Evolutionary conservation across 2,329 filamentous ascomycete genomes (phyloP).

Genomic region (Cladosporium cucumerinum): DNA sequence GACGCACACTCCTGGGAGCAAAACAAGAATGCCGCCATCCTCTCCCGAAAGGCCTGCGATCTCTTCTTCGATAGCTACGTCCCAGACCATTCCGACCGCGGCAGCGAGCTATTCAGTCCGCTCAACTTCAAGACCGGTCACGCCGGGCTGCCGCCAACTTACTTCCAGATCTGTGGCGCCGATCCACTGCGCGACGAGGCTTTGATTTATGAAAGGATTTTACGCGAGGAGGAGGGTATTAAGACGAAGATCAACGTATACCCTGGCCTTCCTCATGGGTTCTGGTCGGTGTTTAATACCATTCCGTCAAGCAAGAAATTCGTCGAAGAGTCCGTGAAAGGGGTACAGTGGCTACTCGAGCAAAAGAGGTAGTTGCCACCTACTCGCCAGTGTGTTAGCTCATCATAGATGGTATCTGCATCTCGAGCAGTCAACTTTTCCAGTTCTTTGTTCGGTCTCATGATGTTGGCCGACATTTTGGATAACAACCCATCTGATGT

Average conservation of each 20-base stretch:
- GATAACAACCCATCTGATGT: background rate
- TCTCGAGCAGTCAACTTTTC: background rate
- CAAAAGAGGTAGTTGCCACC: conserved; percentile 11
- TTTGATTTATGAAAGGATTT: conserved; percentile 44
- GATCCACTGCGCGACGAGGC: conserved; percentile 51
- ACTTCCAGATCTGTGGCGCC: conserved; percentile 48
- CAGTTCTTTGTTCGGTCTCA: background rate
- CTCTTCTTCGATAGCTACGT: conserved; percentile 21
- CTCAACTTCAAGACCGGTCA: conserved; percentile 32
- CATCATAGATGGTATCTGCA: background rate
- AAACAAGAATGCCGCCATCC: conserved; percentile 38
- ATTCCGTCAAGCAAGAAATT: conserved; percentile 29
- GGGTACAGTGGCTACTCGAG: conserved; percentile 31
- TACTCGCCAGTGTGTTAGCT: background rate
- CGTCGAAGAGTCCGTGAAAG: conserved; percentile 30
- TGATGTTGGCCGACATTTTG: background rate
- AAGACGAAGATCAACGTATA: conserved; percentile 44
- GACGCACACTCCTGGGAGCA: conserved; percentile 43
- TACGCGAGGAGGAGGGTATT: conserved; percentile 40
- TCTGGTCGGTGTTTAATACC: conserved; percentile 33
- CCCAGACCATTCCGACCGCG: background rate
- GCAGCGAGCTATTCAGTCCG: conserved; percentile 28
- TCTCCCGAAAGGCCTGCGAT: conserved; percentile 24
- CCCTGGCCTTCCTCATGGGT: conserved; percentile 43
- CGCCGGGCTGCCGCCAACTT: conserved; percentile 42